Base-by-base conservation (phyloP, 2,329 filamentous ascomycete species). In the Diaporthe ampelina region DNA sequence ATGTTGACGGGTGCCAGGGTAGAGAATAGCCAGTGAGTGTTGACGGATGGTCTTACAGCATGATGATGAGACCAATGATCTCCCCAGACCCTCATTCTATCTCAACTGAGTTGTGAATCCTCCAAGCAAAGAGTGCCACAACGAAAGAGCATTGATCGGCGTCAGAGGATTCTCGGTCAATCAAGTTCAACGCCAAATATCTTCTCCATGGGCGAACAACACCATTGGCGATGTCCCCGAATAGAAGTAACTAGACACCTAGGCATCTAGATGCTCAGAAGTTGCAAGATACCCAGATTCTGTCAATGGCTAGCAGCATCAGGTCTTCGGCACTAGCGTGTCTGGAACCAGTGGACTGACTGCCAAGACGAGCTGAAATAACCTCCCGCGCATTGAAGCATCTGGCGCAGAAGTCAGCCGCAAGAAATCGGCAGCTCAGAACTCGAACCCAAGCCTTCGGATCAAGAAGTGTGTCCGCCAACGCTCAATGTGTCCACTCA, bases 281-380 rank as follows among this genome's bases (percentile, higher is more conserved):
- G n/a, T n/a, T 19, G n/a, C n/a, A 26, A 40, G 13, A 9, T 4
- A 32, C n/a, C 37, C n/a, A 17, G 35, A 26, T 43, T 43, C 6
- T 9, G 9, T 19, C 19, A 52, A 26, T 24, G 8, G 9, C 15
- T 6, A 29, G 21, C 13, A 13, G 29, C 45, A 3, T 37, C 3
- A 29, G 45, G 43, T 29, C 13, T 5, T 13, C 19, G 29, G 26
- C 40, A 43, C 58, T 48, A 65, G 32, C 40, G 10, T 48, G 29
- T 21, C 43, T 67, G 21, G 21, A 19, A 37, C 61, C 29, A 24
- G 19, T 67, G 21, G 50, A 67, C 63, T 37, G 61, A 8, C 10
- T 37, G 37, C 63, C 63, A 67, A 67, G 61, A 67, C 24, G 63
- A 67, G 63, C 63, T 67, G 63, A 67, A 67, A 40, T 52, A 17